A percentile compares a stretch with the other conserved stretches of the same genome.
These are phyloP conservation scores for Solanum pennellii DNA, from an alignment of 257 asterid genomes.

Conservation along the genomic window DNA sequence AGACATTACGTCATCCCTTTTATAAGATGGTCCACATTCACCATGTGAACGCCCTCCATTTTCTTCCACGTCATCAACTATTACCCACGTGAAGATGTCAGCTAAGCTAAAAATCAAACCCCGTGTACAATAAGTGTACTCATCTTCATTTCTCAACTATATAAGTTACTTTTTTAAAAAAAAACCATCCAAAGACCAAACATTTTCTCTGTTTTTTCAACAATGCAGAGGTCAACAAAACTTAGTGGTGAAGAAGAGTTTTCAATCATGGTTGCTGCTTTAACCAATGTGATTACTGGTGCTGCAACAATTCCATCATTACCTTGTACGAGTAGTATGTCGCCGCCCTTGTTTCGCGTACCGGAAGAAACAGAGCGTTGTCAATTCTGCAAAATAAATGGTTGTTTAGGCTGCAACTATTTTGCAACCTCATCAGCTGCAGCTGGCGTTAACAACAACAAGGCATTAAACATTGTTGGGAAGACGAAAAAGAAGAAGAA, in stretches of 20 bases:
- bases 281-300: slow-evolving; percentile 47
- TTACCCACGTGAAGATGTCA: not conserved
- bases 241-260: slow-evolving; percentile 43
- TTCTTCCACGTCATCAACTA: not conserved
- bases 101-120: not conserved
- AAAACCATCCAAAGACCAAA: not conserved
- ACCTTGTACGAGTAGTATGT: not conserved
- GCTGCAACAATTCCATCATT: not conserved
- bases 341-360: slow-evolving; percentile 13
- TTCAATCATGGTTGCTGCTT: slow-evolving; percentile 54
- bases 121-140: not conserved
- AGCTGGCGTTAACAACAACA: slow-evolving; percentile 4
- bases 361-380: slow-evolving; percentile 34
- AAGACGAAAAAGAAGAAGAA: slow-evolving; percentile 34
- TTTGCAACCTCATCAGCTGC: slow-evolving; percentile 6
- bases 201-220: not conserved
- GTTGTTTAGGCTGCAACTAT: slow-evolving; percentile 68
- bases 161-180: not conserved
- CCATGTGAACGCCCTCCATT: not conserved
- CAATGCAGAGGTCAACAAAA: slow-evolving; percentile 42
- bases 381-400: slow-evolving; percentile 38
- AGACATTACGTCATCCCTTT: not conserved
- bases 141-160: not conserved
- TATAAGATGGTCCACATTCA: not conserved
- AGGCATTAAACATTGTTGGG: not conserved